These are phyloP conservation scores for Penicillium sclerotiorum DNA, from an alignment of 2,329 filamentous ascomycete species.

Conservation along the genomic window DNA sequence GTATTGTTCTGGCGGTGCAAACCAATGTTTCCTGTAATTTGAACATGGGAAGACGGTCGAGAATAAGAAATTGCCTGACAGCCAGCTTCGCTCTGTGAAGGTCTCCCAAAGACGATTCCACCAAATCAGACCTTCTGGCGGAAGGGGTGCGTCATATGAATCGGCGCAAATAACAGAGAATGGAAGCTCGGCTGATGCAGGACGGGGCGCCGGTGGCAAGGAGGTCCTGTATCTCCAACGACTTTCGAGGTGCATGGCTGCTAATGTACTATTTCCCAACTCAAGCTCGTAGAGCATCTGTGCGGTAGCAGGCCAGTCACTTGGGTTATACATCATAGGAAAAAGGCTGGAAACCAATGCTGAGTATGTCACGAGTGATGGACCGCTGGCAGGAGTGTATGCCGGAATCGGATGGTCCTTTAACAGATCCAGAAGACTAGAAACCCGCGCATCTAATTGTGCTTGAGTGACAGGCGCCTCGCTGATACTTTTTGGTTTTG, in stretches of 20 bases:
- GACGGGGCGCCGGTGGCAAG: too few relatives aligned
- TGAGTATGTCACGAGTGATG: constrained; percentile 19
- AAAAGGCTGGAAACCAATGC: constrained; percentile 11
- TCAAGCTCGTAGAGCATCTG: constrained; percentile 19
- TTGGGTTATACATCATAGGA: constrained; percentile 16
- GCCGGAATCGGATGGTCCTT: constrained; percentile 14
- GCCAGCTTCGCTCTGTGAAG: constrained; percentile 18
- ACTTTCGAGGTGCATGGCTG: constrained; percentile 10
- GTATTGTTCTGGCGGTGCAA: constrained; percentile 15
- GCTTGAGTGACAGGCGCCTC: constrained; percentile 6
- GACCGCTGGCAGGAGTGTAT: constrained; percentile 14
- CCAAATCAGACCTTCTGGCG: constrained; percentile 15
- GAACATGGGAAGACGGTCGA: constrained; percentile 15
- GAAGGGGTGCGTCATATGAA: constrained; percentile 16
- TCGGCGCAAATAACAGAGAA: constrained; percentile 18
- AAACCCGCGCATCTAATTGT: constrained; percentile 14
- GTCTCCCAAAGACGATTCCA: constrained; percentile 15
- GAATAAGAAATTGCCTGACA: constrained; percentile 18
- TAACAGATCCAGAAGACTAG: constrained; percentile 8
- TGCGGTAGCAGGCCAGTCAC: constrained; percentile 10
- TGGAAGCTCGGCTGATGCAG: not conserved
- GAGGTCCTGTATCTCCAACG: constrained; percentile 11
- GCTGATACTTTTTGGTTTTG: constrained; percentile 2
- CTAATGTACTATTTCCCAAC: constrained; percentile 14
- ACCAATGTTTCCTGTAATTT: constrained; percentile 16